Base-by-base conservation (phyloP, 2,329 filamentous ascomycete genomes). In the Trichoderma sp. region DNA sequence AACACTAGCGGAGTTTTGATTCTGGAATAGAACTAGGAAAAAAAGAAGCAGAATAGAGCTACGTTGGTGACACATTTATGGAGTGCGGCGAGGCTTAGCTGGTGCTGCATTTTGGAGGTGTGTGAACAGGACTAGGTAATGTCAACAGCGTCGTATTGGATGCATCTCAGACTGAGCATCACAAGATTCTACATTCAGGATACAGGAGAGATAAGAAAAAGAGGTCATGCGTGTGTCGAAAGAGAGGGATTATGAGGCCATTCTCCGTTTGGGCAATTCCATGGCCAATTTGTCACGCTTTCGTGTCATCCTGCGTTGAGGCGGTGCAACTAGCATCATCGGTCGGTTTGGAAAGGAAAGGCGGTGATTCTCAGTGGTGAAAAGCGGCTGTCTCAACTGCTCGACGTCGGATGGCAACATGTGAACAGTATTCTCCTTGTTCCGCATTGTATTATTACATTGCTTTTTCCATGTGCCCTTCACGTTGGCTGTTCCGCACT, bases 331-430 rank as follows among this genome's bases (percentile, higher is more conserved):
- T 32, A 11, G 32, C 46, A 52, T 7, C 32, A 18, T 43, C 39
- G n/a, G 28, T 43, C 13, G 18, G 21, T 11, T 34, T 43, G 59
- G 59, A 51, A 54, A 34, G 32, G 46, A 63, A 51, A 63, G n/a
- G 46, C 30, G 60, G 28, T 54, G 60, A 64, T 64, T 34, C 59
- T 63, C 59, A 63, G 32, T n/a, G 13, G 11, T 16, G n/a, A n/a
- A 11, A 37, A 28, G 13, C 21, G 28, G 7, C 24, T n/a, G n/a
- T n/a, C n/a, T n/a, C n/a, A n/a, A n/a, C n/a, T n/a, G n/a, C n/a
- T n/a, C n/a, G n/a, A n/a, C n/a, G n/a, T n/a, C n/a, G n/a, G n/a
- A n/a, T n/a, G n/a, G n/a, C n/a, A n/a, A n/a, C n/a, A n/a, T n/a
- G n/a, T n/a, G n/a, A n/a, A n/a, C n/a, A n/a, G n/a, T n/a, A n/a